Percentiles rank a stretch among this genome's conserved stretches.
Evolutionary conservation across 192 early-diverging fungal species (phyloP).

Genomic region (Backusella circina): DNA sequence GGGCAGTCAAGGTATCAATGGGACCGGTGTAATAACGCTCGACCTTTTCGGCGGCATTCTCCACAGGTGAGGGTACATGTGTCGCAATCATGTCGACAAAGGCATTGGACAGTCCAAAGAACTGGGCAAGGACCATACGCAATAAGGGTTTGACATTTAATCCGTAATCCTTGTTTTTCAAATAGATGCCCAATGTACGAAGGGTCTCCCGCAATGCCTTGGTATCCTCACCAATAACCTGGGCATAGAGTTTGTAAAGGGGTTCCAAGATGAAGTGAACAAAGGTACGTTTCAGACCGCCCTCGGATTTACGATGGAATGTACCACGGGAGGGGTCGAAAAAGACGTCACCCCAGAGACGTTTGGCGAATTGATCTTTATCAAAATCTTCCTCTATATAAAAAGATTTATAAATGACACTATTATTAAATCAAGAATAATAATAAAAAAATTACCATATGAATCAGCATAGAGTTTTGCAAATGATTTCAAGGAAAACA

Average conservation of each 20-base stretch:
- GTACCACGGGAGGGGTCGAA: constrained; percentile 76
- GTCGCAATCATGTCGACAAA: constrained; percentile 88
- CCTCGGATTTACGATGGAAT: constrained; percentile 73
- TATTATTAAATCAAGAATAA: background rate
- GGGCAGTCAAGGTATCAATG: constrained; percentile 53
- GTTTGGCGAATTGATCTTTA: constrained; percentile 78
- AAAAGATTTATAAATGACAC: background rate
- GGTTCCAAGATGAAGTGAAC: constrained; percentile 96
- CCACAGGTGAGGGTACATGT: constrained; percentile 78
- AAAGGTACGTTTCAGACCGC: constrained; percentile 75
- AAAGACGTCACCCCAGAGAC: constrained; percentile 97
- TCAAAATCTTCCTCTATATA: constrained; percentile 54
- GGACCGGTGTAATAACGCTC: constrained; percentile 62
- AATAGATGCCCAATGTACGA: constrained; percentile 72
- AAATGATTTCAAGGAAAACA: constrained; percentile 90
- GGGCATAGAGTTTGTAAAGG: constrained; percentile 90
- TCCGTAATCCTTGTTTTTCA: constrained; percentile 72
- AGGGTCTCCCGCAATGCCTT: constrained; percentile 69
- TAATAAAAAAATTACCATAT: constrained; percentile 47
- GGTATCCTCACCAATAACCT: constrained; percentile 76
- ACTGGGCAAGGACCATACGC: constrained; percentile 75
- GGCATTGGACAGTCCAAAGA: constrained; percentile 86
- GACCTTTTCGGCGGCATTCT: constrained; percentile 62
- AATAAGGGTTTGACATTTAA: constrained; percentile 88
- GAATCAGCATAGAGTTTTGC: constrained; percentile 84